phyloP scores from a whole-genome alignment of 2,329 filamentous ascomycete genomes.

The Scorias spongiosa region DNA sequence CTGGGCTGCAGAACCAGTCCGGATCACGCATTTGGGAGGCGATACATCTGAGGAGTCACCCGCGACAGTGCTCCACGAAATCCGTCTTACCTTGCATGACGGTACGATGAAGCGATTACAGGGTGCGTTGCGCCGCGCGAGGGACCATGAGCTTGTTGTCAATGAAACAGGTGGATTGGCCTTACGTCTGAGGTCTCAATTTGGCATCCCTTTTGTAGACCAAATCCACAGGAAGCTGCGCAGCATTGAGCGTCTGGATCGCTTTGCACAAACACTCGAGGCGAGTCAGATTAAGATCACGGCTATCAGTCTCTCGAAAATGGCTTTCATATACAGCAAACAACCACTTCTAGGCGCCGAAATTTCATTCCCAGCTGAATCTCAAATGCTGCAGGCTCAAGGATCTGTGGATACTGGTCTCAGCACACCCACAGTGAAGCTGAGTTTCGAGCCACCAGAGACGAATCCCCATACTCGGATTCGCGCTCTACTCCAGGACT shows the following conservation, averaged over 20 bases:
- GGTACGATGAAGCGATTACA: slow-evolving; percentile 23
- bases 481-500: slow-evolving; percentile 13
- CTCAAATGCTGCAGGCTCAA: slow-evolving; percentile 4
- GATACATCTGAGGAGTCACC: slow-evolving; percentile 1
- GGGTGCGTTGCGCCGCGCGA: slow-evolving; percentile 24
- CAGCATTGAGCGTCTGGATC: slow-evolving; percentile 54
- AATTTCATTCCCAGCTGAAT: slow-evolving; percentile 8
- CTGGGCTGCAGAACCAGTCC: slow-evolving; percentile 11
- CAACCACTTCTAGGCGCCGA: slow-evolving; percentile 8
- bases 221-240: slow-evolving; percentile 46
- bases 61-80: slow-evolving; percentile 22
- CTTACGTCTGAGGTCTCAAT: slow-evolving; percentile 42
- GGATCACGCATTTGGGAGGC: slow-evolving; percentile 12
- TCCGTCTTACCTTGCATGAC: slow-evolving; percentile 22
- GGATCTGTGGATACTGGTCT: slow-evolving; percentile 1
- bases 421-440: slow-evolving; percentile 35
- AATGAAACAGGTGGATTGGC: slow-evolving; percentile 47
- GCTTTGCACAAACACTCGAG: slow-evolving; percentile 52
- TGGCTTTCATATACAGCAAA: slow-evolving; percentile 53
- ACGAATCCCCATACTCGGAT: slow-evolving; percentile 17
- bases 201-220: slow-evolving; percentile 44
- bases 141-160: slow-evolving; percentile 48
- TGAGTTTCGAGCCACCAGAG: slow-evolving; percentile 39
- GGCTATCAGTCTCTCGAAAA: slow-evolving; percentile 43
- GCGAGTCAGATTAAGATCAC: slow-evolving; percentile 42